Base-by-base conservation (phyloP, 345 rosid species). In the Gossypium thurberi region DNA sequence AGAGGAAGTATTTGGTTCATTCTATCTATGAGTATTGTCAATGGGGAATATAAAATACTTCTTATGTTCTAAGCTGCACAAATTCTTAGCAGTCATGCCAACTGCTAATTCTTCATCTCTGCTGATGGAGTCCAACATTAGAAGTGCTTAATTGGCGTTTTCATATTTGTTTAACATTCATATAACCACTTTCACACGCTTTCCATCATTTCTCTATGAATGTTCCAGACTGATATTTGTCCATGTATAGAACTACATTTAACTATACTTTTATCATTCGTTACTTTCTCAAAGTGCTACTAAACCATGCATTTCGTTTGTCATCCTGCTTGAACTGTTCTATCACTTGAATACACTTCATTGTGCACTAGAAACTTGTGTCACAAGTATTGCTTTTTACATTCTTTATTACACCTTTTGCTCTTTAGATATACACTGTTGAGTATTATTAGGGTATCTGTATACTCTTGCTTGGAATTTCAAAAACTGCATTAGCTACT, bases 311-410 rank as follows among this genome's bases (percentile, higher is more conserved):
- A 20, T 65, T 65, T 65, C 28, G 18, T 66, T 66, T 66, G 20
- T 66, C 12, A 46, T 46, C 40, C 42, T 12, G 42, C 71, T 67
- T 46, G 70, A 21, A 48, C 57, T 25, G 26, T 44, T 1, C 53
- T 44, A 11, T 65, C 69, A 65, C 69, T 67, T 47, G 11, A 33
- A 17, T 62, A n/a, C 23, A 62, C 66, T 62, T 62, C 46, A 63
- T 63, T 46, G 9, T 37, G 40, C 13, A n/a, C 67, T 63, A 13
- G 21, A 63, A 61, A 40, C 67, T 37, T 8, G 6, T 63, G 8
- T 63, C 67, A 3, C 14, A 63, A 40, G 48, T 63, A 17, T n/a
- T n/a, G 25, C 13, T 40, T 40, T n/a, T 42, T 42, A 64, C 50
- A 40, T 63, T 63, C 12, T 40, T 42, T 64, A 7, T 61, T 33